A percentile compares a stretch with the other conserved stretches of the same genome.
phyloP scores from a whole-genome alignment of 1,284 basidiomycete genomes.

The Trametes versicolor region DNA sequence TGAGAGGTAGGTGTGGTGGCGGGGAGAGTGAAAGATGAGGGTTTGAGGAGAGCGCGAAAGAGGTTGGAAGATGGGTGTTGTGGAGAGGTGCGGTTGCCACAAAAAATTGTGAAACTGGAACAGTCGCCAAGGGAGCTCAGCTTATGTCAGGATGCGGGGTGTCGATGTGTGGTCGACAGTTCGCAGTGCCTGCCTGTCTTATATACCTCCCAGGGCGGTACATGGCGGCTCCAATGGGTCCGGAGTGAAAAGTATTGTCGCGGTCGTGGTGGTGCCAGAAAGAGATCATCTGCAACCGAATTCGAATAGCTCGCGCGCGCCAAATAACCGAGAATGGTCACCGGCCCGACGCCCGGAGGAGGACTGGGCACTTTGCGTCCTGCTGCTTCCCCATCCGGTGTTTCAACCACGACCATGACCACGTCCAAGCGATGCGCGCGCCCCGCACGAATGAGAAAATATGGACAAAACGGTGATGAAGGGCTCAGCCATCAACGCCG shows the following conservation, averaged over 20 bases:
- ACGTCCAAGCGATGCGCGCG: neutral
- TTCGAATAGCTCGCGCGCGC: neutral
- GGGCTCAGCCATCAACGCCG: neutral
- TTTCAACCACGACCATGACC: constrained; percentile 7
- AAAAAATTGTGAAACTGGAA: constrained; percentile 25
- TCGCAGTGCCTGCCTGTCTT: constrained; percentile 13
- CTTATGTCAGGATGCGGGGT: constrained; percentile 26
- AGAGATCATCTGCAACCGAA: neutral
- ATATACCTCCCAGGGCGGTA: constrained; percentile 7
- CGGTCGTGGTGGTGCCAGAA: too few species aligned
- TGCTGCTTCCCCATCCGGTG: neutral
- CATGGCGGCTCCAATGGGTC: constrained; percentile 4
- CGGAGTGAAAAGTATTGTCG: neutral
- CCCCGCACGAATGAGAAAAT: constrained; percentile 10
- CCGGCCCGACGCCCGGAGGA: constrained; percentile 9
- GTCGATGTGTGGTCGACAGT: constrained; percentile 13
- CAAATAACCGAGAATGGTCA: constrained; percentile 2
- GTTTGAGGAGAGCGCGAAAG: neutral
- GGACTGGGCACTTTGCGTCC: neutral
- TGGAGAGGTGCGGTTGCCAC: constrained; percentile 9
- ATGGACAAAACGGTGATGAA: neutral
- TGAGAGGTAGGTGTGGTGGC: neutral
- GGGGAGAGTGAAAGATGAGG: neutral
- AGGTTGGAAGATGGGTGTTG: neutral
- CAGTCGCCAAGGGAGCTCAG: constrained; percentile 21